phyloP scores from a whole-genome alignment of 176 grass and related monocot genomes.

The Oryza meyeriana region DNA sequence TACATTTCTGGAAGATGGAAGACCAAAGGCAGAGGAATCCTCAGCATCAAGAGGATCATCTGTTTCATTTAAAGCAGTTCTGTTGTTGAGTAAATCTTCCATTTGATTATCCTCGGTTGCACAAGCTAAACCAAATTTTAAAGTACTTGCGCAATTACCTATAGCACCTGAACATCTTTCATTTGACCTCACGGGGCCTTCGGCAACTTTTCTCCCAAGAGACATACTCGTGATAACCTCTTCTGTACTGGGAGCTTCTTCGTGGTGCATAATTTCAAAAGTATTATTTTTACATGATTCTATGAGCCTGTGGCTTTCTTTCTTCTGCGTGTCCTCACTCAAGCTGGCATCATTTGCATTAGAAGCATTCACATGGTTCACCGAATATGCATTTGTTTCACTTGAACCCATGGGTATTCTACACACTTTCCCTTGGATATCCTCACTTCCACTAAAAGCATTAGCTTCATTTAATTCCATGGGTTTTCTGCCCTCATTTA shows the following conservation, averaged over 20 bases:
- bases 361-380: constrained; percentile 10
- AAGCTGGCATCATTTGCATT: neutral
- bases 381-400: neutral
- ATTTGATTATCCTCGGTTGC: neutral
- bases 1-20: constrained; percentile 35
- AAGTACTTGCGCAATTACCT: neutral
- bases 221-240: neutral
- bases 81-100: neutral
- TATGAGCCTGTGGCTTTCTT: constrained; percentile 25
- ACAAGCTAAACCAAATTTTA: constrained; percentile 7
- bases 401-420: neutral
- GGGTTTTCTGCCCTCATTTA: constrained; percentile 9
- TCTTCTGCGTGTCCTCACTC: constrained; percentile 20
- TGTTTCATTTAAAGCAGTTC: constrained; percentile 13
- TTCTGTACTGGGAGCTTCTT: constrained; percentile 9
- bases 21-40: constrained; percentile 10
- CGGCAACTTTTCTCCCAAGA: constrained; percentile 11
- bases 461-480: constrained; percentile 11
- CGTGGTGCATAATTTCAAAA: neutral
- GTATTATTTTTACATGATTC: constrained; percentile 21
- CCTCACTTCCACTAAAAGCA: neutral
- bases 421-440: neutral
- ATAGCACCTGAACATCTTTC: neutral
- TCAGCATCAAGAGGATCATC: neutral
- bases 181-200: constrained; percentile 1